Conservation (phyloP, 805 yeast species). For the Saccharomycopsis babjevae region DNA sequence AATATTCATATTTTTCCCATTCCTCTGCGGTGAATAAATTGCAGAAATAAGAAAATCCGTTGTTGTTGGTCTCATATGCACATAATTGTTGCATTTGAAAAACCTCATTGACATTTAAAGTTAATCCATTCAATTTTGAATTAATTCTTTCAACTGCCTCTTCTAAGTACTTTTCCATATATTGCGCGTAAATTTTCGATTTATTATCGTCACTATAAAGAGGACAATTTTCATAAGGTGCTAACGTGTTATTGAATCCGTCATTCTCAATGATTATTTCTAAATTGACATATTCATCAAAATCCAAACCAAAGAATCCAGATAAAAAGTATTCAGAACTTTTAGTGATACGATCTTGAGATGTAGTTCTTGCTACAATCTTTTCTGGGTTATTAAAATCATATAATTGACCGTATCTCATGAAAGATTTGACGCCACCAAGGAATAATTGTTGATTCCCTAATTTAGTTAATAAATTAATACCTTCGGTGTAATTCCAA, state of each 20-base stretch:
- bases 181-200: neutral
- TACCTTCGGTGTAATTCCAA: slow-evolving; percentile 22
- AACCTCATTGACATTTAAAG: slow-evolving; percentile 45
- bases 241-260: slow-evolving; percentile 20
- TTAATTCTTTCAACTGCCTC: slow-evolving; percentile 49
- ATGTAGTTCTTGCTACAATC: slow-evolving; percentile 26
- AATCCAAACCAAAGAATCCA: slow-evolving; percentile 35
- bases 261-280: slow-evolving; percentile 18
- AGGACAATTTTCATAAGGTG: slow-evolving; percentile 13
- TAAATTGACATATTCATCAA: slow-evolving; percentile 20
- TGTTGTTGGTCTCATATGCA: slow-evolving; percentile 64
- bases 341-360: slow-evolving; percentile 38
- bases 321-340: slow-evolving; percentile 37
- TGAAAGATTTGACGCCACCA: slow-evolving; percentile 18
- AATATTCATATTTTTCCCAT: slow-evolving; percentile 51
- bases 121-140: slow-evolving; percentile 41
- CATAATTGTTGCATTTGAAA: slow-evolving; percentile 49
- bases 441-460: slow-evolving; percentile 21
- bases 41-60: slow-evolving; percentile 60
- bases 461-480: slow-evolving; percentile 16
- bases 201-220: neutral
- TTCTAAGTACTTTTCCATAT: slow-evolving; percentile 29
- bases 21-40: slow-evolving; percentile 58
- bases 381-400: slow-evolving; percentile 13
- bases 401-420: slow-evolving; percentile 19